Percentiles rank a stretch among this genome's conserved stretches.
Conservation (phyloP, 441 rosid species). For the Adansonia grandidieri region DNA sequence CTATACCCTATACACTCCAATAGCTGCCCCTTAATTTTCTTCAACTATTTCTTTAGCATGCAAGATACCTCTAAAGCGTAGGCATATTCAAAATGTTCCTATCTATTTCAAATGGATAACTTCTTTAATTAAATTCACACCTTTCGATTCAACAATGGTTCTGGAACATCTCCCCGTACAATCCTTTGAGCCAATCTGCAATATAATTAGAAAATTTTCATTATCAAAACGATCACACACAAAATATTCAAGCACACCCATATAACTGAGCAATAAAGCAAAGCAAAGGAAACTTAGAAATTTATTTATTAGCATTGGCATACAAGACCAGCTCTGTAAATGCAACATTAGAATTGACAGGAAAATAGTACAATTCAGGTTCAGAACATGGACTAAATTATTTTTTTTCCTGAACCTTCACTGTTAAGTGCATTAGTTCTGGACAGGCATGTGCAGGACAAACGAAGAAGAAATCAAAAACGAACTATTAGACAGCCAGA, state of each 20-base stretch:
- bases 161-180: conserved; percentile 79
- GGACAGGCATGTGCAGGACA: background rate
- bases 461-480: background rate
- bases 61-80: conserved; percentile 4
- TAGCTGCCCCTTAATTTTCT: background rate
- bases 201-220: conserved; percentile 12
- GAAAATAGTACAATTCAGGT: background rate
- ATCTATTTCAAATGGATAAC: conserved; percentile 3
- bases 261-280: background rate
- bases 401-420: background rate
- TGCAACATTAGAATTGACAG: background rate
- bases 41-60: conserved; percentile 12
- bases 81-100: conserved; percentile 5
- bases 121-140: conserved; percentile 37
- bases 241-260: background rate
- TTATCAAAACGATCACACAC: background rate
- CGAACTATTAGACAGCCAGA: background rate
- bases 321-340: background rate
- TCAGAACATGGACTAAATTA: background rate
- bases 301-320: background rate
- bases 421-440: background rate
- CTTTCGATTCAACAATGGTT: conserved; percentile 78
- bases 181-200: conserved; percentile 75
- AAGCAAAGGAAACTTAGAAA: background rate
- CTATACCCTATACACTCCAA: background rate